Evolutionary conservation across 106 monocot genomes (phyloP).

Genomic region (Dendrobium officinale): DNA sequence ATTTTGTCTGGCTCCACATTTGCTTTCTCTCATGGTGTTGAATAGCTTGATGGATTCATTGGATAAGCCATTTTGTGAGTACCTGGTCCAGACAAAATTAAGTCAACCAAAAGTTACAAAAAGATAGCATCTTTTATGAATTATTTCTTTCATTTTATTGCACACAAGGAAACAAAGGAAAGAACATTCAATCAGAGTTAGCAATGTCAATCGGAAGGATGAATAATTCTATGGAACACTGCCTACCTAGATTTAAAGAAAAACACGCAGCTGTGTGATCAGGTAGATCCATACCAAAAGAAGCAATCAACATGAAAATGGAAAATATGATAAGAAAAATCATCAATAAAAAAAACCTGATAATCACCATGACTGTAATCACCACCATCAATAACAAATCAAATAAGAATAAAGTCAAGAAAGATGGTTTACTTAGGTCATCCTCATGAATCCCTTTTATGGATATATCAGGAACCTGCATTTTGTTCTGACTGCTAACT

Average conservation of each 20-base stretch:
- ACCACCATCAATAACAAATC: background rate
- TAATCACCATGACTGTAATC: too few relatives aligned
- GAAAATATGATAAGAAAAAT: too few relatives aligned
- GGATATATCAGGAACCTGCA: background rate
- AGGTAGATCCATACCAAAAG: background rate
- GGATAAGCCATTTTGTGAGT: constrained; percentile 78
- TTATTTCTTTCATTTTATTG: background rate
- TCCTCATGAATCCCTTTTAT: background rate
- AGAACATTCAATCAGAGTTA: constrained; percentile 8
- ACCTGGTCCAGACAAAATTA: constrained; percentile 39
- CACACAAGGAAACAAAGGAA: background rate
- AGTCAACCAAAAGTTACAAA: background rate
- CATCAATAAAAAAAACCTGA: too few relatives aligned
- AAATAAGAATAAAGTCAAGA: background rate
- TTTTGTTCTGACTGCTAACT: background rate
- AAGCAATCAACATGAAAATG: background rate
- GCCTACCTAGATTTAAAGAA: background rate
- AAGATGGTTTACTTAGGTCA: background rate
- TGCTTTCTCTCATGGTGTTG: constrained; percentile 45
- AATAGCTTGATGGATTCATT: constrained; percentile 71
- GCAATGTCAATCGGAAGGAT: background rate
- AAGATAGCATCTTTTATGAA: background rate
- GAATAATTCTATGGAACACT: background rate
- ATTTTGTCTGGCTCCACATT: constrained; percentile 58
- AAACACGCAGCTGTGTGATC: background rate